A percentile compares a stretch with the other conserved stretches of the same genome.
phyloP scores from a whole-genome alignment of 2,329 filamentous ascomycete genomes.

The Venturiaceae sp. region DNA sequence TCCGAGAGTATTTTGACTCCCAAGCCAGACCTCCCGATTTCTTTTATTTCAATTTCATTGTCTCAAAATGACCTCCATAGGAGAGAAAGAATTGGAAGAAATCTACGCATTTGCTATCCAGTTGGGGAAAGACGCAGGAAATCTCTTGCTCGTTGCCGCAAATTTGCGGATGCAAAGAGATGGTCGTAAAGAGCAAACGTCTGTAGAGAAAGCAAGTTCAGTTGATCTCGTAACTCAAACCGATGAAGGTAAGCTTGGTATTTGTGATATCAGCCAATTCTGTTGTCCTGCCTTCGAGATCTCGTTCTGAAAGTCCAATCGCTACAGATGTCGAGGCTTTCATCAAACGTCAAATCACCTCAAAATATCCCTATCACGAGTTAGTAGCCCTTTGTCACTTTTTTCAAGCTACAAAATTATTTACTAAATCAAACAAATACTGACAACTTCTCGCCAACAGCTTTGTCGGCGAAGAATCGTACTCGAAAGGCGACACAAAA shows the following conservation, averaged over 20 bases:
- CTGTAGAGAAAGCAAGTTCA: conserved; percentile 61
- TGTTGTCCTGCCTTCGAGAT: not conserved
- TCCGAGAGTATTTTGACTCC: not conserved
- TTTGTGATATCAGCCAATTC: too few relatives aligned
- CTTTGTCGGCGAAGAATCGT: conserved; percentile 70
- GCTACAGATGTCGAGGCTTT: conserved; percentile 62
- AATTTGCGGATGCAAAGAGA: conserved; percentile 39
- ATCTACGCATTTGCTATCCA: conserved; percentile 64
- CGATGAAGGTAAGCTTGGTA: conserved; percentile 54
- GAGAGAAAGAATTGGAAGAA: conserved; percentile 43
- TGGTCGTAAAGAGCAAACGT: conserved; percentile 24
- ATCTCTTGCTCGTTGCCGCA: conserved; percentile 56
- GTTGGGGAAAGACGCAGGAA: conserved; percentile 59
- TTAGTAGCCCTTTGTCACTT: conserved; percentile 27
- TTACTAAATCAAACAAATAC: not conserved
- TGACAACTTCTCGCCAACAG: conserved; percentile 27
- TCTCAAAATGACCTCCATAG: conserved; percentile 2
- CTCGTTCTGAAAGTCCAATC: not conserved
- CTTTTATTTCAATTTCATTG: not conserved
- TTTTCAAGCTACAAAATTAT: not conserved
- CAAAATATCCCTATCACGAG: conserved; percentile 57
- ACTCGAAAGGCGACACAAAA: conserved; percentile 57
- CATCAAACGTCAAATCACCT: conserved; percentile 49
- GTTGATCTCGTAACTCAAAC: conserved; percentile 73
- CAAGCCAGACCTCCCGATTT: not conserved